Evolutionary conservation across 495 filamentous ascomycete species (phyloP).

Genomic region (Melanomma pulvis-pyrius): DNA sequence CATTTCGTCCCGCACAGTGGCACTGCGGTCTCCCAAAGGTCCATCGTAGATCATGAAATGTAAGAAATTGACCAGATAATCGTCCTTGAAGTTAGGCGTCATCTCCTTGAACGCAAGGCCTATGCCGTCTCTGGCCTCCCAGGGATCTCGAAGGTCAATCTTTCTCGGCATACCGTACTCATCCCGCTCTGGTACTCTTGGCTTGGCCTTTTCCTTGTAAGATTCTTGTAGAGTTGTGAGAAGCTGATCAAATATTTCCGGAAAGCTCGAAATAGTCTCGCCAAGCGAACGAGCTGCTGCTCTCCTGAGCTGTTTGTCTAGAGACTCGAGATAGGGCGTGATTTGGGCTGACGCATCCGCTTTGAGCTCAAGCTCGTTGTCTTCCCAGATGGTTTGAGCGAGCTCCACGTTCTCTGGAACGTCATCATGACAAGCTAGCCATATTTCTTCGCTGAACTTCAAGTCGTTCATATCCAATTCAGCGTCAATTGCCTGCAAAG

Average conservation of each 20-base stretch:
- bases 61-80: conserved; percentile 73
- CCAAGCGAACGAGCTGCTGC: conserved; percentile 84
- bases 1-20: conserved; percentile 81
- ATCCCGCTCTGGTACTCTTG: conserved; percentile 78
- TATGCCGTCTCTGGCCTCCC: conserved; percentile 86
- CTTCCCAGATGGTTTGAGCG: conserved; percentile 88
- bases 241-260: conserved; percentile 57
- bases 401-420: conserved; percentile 84
- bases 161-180: conserved; percentile 92
- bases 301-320: conserved; percentile 76
- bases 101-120: conserved; percentile 84
- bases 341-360: conserved; percentile 64
- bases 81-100: conserved; percentile 65
- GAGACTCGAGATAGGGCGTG: conserved; percentile 75
- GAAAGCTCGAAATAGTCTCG: conserved; percentile 64
- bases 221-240: conserved; percentile 64
- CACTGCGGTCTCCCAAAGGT: conserved; percentile 77
- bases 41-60: conserved; percentile 82
- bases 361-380: conserved; percentile 77
- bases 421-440: conserved; percentile 90
- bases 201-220: conserved; percentile 78
- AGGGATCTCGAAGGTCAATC: conserved; percentile 78
- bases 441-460: conserved; percentile 85
- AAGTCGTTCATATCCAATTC: conserved; percentile 89
- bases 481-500: conserved; percentile 85